phyloP scores from a whole-genome alignment of 495 filamentous ascomycete genomes.

The Penicillium verhagenii region DNA sequence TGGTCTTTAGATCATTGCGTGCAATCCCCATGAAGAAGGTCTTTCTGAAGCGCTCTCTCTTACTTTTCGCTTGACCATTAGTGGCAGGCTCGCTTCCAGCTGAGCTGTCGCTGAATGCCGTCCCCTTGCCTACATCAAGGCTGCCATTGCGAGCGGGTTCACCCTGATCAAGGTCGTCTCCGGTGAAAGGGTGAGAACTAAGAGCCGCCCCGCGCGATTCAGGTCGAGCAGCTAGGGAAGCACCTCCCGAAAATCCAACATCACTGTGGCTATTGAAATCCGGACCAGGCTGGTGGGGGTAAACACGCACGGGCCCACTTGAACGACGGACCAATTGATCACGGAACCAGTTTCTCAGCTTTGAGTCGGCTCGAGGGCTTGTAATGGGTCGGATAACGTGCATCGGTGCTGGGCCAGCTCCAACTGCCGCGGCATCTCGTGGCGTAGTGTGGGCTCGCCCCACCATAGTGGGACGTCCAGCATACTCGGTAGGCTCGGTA shows the following conservation, averaged over 20 bases:
- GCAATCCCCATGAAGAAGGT: constrained; percentile 28
- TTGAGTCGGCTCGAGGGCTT: constrained; percentile 27
- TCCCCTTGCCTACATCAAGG: constrained; percentile 10
- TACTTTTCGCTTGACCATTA: constrained; percentile 19
- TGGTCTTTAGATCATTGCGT: constrained; percentile 20
- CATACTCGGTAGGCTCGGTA: neutral
- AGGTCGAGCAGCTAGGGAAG: constrained; percentile 15
- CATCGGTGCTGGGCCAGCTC: constrained; percentile 5
- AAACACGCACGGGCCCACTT: constrained; percentile 20
- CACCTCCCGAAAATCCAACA: constrained; percentile 22
- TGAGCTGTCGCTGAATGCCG: constrained; percentile 17
- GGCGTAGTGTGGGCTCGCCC: constrained; percentile 8
- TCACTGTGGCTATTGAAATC: constrained; percentile 19
- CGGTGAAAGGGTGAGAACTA: constrained; percentile 34
- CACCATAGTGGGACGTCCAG: neutral
- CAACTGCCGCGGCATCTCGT: constrained; percentile 16
- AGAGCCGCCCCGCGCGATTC: constrained; percentile 28
- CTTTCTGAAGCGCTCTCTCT: constrained; percentile 22
- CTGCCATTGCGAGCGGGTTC: constrained; percentile 14
- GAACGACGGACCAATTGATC: constrained; percentile 24
- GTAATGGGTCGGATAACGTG: constrained; percentile 18
- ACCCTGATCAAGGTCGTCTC: constrained; percentile 22
- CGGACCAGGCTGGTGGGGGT: constrained; percentile 27
- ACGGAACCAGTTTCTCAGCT: constrained; percentile 32
- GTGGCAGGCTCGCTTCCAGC: constrained; percentile 1